These are phyloP conservation scores for Durotheca rogersii DNA, from an alignment of 495 filamentous ascomycete genomes.

Conservation along the genomic window DNA sequence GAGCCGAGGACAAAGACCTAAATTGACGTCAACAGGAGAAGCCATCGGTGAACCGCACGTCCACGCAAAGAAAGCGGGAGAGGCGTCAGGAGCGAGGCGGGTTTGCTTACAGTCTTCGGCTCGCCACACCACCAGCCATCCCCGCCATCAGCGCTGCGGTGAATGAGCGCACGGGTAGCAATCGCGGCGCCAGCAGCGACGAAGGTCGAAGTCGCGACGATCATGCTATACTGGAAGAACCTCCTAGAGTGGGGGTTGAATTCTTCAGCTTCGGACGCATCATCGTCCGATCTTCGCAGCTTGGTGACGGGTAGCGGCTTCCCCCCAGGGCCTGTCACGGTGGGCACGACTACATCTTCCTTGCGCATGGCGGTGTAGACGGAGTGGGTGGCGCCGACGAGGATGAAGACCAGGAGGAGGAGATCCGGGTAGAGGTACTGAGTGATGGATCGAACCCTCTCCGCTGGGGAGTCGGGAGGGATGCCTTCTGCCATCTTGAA, in stretches of 20 bases:
- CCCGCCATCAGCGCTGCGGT: constrained; percentile 35
- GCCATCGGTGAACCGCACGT: constrained; percentile 1
- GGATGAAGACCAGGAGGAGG: constrained; percentile 45
- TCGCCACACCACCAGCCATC: constrained; percentile 91
- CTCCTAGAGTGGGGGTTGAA: constrained; percentile 62
- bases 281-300: constrained; percentile 42
- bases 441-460: constrained; percentile 38
- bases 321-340: constrained; percentile 67
- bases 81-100: too few relatives aligned
- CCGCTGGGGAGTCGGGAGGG: constrained; percentile 34
- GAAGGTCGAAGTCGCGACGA: constrained; percentile 67
- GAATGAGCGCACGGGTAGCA: constrained; percentile 68
- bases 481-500: constrained; percentile 37
- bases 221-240: constrained; percentile 73
- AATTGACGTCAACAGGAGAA: constrained; percentile 5
- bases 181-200: constrained; percentile 72
- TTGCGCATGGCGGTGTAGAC: constrained; percentile 47
- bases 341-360: constrained; percentile 41
- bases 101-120: constrained; percentile 72
- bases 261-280: constrained; percentile 35
- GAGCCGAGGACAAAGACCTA: constrained; percentile 82
- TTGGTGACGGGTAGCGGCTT: constrained; percentile 71
- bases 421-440: constrained; percentile 47
- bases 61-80: too few relatives aligned
- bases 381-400: constrained; percentile 45